These are phyloP conservation scores for Backusella tarrabulga DNA, from an alignment of 192 early-diverging fungal species.

Conservation along the genomic window DNA sequence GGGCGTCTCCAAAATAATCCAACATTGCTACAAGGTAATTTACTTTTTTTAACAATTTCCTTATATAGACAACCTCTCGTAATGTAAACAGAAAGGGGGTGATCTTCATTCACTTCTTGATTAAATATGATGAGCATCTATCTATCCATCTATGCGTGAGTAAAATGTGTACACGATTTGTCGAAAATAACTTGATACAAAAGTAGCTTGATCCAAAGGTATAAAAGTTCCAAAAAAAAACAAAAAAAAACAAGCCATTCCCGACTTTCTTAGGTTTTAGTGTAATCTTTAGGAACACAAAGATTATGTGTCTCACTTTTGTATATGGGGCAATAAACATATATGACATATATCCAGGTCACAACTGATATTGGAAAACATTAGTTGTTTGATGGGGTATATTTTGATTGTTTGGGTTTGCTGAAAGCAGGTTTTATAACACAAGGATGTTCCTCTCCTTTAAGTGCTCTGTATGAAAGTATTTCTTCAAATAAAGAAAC, in stretches of 20 bases:
- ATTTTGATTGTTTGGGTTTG: too few relatives aligned
- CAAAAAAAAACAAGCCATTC: neutral
- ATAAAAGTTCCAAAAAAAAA: neutral
- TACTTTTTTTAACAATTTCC: too few relatives aligned
- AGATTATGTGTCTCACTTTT: neutral
- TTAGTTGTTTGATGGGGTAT: too few relatives aligned
- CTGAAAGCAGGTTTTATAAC: neutral
- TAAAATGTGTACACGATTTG: neutral
- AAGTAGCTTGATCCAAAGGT: neutral
- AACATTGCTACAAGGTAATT: too few relatives aligned
- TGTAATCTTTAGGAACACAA: slow-evolving; percentile 5
- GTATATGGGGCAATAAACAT: neutral
- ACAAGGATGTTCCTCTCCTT: too few relatives aligned
- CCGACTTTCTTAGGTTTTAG: neutral
- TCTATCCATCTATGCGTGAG: too few relatives aligned
- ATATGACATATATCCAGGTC: neutral
- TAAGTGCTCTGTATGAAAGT: neutral
- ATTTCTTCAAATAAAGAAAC: neutral
- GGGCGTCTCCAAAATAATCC: too few relatives aligned
- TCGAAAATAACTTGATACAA: neutral
- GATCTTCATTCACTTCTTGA: too few relatives aligned
- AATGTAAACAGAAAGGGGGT: too few relatives aligned
- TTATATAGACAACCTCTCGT: too few relatives aligned
- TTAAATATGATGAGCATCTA: too few relatives aligned
- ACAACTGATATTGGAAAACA: neutral